These are phyloP conservation scores for Paramyrothecium roridum DNA, from an alignment of 2,329 filamentous ascomycete species.

Conservation along the genomic window DNA sequence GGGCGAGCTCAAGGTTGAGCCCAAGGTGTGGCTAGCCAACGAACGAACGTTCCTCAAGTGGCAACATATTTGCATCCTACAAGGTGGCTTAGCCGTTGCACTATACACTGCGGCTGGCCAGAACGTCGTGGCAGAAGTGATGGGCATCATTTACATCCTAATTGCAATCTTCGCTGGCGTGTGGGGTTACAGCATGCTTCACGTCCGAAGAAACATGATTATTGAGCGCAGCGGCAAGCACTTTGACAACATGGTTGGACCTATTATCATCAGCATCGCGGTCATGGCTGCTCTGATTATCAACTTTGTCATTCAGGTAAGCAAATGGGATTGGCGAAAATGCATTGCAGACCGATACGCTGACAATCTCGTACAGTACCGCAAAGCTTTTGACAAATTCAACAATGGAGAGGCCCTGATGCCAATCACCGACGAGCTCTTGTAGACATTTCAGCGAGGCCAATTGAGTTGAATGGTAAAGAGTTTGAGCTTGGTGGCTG, in stretches of 20 bases:
- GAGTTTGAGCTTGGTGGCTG: too few relatives aligned
- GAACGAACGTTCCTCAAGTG: slow-evolving; percentile 98
- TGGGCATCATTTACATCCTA: slow-evolving; percentile 79
- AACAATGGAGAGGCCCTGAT: slow-evolving; percentile 11
- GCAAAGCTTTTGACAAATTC: slow-evolving; percentile 25
- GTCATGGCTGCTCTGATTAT: slow-evolving; percentile 74
- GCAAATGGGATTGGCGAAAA: slow-evolving; percentile 11
- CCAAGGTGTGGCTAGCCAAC: slow-evolving; percentile 98
- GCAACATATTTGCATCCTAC: slow-evolving; percentile 89
- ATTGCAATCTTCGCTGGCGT: slow-evolving; percentile 79
- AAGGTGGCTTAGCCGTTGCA: slow-evolving; percentile 78
- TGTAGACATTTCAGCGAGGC: slow-evolving; percentile 9
- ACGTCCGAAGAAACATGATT: slow-evolving; percentile 74
- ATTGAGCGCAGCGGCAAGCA: slow-evolving; percentile 82
- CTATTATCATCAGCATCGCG: slow-evolving; percentile 76
- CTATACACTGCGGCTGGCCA: slow-evolving; percentile 85
- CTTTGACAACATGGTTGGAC: slow-evolving; percentile 86
- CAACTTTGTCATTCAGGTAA: slow-evolving; percentile 86
- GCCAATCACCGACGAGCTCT: slow-evolving; percentile 24
- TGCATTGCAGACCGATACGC: background rate
- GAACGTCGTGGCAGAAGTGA: slow-evolving; percentile 69
- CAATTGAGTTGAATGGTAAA: background rate
- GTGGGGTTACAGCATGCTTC: slow-evolving; percentile 88
- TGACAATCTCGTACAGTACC: slow-evolving; percentile 19
- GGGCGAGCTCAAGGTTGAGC: slow-evolving; percentile 87